These are phyloP conservation scores for Rhododendron kiyosumense DNA, from an alignment of 148 eudicot species.

Conservation along the genomic window DNA sequence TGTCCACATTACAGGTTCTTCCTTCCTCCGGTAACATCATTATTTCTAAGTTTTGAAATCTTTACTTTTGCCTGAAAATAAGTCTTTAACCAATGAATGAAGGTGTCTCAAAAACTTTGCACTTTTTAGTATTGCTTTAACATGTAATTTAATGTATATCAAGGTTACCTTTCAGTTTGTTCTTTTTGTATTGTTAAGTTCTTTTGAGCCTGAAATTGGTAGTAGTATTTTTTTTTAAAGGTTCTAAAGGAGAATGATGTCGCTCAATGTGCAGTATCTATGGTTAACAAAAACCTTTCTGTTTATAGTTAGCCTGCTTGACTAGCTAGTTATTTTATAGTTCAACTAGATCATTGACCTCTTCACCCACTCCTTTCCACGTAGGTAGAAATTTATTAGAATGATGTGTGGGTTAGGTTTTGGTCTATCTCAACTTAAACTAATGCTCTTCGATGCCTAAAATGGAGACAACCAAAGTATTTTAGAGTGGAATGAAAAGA, in stretches of 20 bases:
- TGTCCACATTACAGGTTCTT: not conserved
- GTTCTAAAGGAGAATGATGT: conserved; percentile 60
- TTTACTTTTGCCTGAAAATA: not conserved
- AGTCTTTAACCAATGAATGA: not conserved
- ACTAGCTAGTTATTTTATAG: no score
- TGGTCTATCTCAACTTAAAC: no score
- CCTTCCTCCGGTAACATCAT: not conserved
- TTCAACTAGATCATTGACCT: no score
- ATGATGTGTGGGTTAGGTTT: no score
- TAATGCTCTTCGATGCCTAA: no score
- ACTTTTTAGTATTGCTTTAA: not conserved
- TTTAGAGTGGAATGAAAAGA: no score
- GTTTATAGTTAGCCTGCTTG: no score
- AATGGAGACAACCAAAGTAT: no score
- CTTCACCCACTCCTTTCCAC: no score
- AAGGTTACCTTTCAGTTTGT: not conserved
- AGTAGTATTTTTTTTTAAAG: no score
- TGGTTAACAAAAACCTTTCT: conserved; percentile 59
- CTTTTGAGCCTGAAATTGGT: not conserved
- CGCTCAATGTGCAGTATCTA: conserved; percentile 52
- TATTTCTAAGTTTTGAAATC: not conserved
- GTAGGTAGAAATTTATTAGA: no score
- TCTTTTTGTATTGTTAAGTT: not conserved
- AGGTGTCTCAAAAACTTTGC: not conserved
- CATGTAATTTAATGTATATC: not conserved